phyloP scores from a whole-genome alignment of 73 alveolate species.

The Loxodes magnus region DNA sequence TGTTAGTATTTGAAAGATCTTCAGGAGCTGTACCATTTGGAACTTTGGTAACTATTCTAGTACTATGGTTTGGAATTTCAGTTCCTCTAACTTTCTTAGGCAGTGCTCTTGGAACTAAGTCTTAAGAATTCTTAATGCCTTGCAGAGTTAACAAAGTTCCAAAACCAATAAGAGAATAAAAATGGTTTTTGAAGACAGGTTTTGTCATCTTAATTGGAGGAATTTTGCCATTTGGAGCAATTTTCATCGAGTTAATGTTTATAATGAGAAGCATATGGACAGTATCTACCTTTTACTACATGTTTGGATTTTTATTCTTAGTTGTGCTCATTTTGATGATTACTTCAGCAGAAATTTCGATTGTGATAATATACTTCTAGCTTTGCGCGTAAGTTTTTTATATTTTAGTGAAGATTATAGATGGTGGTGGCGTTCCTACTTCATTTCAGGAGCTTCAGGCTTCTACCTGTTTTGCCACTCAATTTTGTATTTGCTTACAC shows the following conservation, averaged over 20 bases:
- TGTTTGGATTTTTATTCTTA: slow-evolving; percentile 24
- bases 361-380: slow-evolving; percentile 7
- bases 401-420: slow-evolving; percentile 18
- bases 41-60: slow-evolving; percentile 11
- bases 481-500: slow-evolving; percentile 12
- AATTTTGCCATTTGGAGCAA: slow-evolving; percentile 19
- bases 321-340: slow-evolving; percentile 10
- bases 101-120: slow-evolving; percentile 16
- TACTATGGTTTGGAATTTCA: slow-evolving; percentile 27
- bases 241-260: slow-evolving; percentile 13
- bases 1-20: slow-evolving; percentile 14
- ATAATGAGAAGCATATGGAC: slow-evolving; percentile 27
- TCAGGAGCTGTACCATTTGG: slow-evolving; percentile 17
- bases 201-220: slow-evolving; percentile 22
- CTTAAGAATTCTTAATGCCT: slow-evolving; percentile 12
- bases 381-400: background rate
- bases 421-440: slow-evolving; percentile 40
- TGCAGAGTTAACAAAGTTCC: slow-evolving; percentile 9
- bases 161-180: slow-evolving; percentile 9
- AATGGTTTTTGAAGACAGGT: slow-evolving; percentile 9
- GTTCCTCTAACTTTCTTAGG: slow-evolving; percentile 23
- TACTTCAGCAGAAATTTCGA: slow-evolving; percentile 21
- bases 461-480: slow-evolving; percentile 22
- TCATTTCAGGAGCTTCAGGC: slow-evolving; percentile 32
- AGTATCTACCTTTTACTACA: slow-evolving; percentile 14